phyloP scores from a whole-genome alignment of 495 filamentous ascomycete species.

The Aspergillus avenaceus region DNA sequence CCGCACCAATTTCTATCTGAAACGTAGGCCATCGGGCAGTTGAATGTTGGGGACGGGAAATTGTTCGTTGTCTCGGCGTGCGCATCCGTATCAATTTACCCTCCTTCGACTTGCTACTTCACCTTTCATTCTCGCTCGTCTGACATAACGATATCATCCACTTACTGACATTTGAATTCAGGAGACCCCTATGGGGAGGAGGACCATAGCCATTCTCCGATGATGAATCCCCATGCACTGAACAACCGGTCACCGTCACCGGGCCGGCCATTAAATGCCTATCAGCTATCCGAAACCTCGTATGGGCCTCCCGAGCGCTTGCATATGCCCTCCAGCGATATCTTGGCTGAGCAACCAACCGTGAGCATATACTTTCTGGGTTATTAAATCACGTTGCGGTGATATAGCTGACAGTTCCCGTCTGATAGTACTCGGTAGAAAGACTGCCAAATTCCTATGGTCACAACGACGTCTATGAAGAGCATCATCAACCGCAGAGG shows the following conservation, averaged over 20 bases:
- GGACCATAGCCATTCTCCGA: slow-evolving; percentile 49
- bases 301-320: slow-evolving; percentile 52
- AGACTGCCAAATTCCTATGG: slow-evolving; percentile 67
- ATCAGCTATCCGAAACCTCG: slow-evolving; percentile 68
- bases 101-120: neutral
- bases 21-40: slow-evolving; percentile 16
- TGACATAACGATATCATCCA: neutral
- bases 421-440: slow-evolving; percentile 70
- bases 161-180: slow-evolving; percentile 12
- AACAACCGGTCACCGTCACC: slow-evolving; percentile 51
- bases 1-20: slow-evolving; percentile 19
- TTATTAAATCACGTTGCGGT: neutral
- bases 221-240: slow-evolving; percentile 50
- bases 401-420: slow-evolving; percentile 10
- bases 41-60: neutral
- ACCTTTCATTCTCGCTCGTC: neutral
- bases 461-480: slow-evolving; percentile 62
- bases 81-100: neutral
- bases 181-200: slow-evolving; percentile 54
- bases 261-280: slow-evolving; percentile 58
- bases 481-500: slow-evolving; percentile 35
- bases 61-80: neutral
- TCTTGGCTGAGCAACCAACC: slow-evolving; percentile 67
- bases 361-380: slow-evolving; percentile 39
- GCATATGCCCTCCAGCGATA: slow-evolving; percentile 69